phyloP scores from a whole-genome alignment of 805 yeast species.

The Starmerella riodocensis region DNA sequence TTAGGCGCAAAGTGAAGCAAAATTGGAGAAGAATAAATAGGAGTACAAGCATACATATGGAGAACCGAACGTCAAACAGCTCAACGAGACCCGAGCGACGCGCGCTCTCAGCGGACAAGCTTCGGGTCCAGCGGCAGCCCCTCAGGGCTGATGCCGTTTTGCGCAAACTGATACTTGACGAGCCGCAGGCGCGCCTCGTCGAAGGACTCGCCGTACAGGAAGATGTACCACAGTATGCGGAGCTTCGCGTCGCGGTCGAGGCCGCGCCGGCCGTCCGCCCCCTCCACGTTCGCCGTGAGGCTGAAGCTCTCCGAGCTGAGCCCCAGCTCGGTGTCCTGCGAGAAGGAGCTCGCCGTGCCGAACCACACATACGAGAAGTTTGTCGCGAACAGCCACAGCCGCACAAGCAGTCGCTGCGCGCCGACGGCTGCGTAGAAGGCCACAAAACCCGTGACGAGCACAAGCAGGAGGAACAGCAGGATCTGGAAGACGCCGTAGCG shows the following conservation, averaged over 20 bases:
- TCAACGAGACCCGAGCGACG: background rate
- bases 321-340: constrained; percentile 29
- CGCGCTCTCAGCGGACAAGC: constrained; percentile 30
- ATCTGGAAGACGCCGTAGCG: too few relatives aligned
- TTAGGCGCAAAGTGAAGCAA: background rate
- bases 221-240: constrained; percentile 44
- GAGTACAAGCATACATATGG: background rate
- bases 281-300: constrained; percentile 34
- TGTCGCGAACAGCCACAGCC: constrained; percentile 2
- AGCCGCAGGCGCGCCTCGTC: constrained; percentile 56
- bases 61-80: background rate
- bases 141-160: constrained; percentile 46
- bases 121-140: constrained; percentile 60
- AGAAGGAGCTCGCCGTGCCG: constrained; percentile 11
- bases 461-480: background rate
- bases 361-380: constrained; percentile 5
- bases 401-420: too few relatives aligned
- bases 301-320: constrained; percentile 48
- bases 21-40: background rate
- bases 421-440: background rate
- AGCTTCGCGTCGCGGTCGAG: constrained; percentile 42
- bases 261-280: constrained; percentile 49
- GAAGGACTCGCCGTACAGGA: constrained; percentile 37
- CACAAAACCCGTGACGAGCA: background rate
- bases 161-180: constrained; percentile 34